A percentile compares a stretch with the other conserved stretches of the same genome.
Conservation (phyloP, 306 rosid genomes). For the Cucurbita pepo region DNA sequence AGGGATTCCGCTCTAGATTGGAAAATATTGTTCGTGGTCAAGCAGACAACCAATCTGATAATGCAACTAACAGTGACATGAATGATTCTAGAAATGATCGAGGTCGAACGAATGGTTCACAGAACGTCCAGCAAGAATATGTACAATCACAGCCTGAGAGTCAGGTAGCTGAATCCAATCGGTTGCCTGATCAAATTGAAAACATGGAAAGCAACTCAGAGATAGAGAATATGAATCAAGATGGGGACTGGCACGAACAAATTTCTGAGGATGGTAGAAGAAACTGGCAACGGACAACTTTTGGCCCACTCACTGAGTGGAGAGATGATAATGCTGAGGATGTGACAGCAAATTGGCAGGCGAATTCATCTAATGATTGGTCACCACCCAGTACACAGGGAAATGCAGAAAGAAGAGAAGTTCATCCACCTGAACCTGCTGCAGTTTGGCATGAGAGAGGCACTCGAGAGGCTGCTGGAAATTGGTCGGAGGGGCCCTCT, state of each 20-base stretch:
- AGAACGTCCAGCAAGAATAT: slow-evolving; percentile 36
- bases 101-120: slow-evolving; percentile 35
- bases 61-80: slow-evolving; percentile 31
- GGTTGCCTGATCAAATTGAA: slow-evolving; percentile 38
- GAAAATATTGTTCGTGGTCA: slow-evolving; percentile 92
- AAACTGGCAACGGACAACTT: slow-evolving; percentile 55
- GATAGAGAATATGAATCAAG: slow-evolving; percentile 35
- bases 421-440: slow-evolving; percentile 40
- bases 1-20: slow-evolving; percentile 82
- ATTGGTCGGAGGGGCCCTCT: slow-evolving; percentile 78
- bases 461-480: slow-evolving; percentile 56
- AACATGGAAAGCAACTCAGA: slow-evolving; percentile 32
- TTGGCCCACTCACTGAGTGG: slow-evolving; percentile 43
- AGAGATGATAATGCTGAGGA: slow-evolving; percentile 41
- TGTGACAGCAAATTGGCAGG: slow-evolving; percentile 27
- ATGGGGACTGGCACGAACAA: slow-evolving; percentile 51
- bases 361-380: slow-evolving; percentile 44
- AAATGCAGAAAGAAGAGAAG: slow-evolving; percentile 44
- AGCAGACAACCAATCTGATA: slow-evolving; percentile 48
- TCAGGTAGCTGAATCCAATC: slow-evolving; percentile 32
- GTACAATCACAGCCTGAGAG: slow-evolving; percentile 41
- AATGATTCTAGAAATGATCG: slow-evolving; percentile 49
- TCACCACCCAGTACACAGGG: slow-evolving; percentile 40
- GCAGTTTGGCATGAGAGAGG: slow-evolving; percentile 54
- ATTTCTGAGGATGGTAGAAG: slow-evolving; percentile 40